Evolutionary conservation across 2,329 filamentous ascomycete species (phyloP).

Genomic region (Aspergillus sp.): DNA sequence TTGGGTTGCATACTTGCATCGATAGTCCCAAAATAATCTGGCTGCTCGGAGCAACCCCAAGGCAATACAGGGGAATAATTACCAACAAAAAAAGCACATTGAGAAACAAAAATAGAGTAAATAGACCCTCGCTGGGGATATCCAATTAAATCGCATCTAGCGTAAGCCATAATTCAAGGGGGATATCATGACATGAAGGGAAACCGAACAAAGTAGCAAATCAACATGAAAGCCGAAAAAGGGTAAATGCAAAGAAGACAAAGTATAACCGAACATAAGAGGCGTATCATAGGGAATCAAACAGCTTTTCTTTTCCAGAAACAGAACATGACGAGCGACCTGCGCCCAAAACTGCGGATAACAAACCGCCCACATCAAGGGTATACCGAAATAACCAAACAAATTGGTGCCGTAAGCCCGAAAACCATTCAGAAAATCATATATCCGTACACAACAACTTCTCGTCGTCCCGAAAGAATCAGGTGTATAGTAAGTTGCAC

Average conservation of each 20-base stretch:
- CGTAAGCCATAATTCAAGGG: conserved; percentile 17
- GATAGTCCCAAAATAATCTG: background rate
- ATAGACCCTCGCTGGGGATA: background rate
- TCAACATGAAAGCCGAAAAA: conserved; percentile 5
- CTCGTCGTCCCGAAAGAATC: background rate
- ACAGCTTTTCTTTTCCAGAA: conserved; percentile 5
- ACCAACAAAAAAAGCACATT: background rate
- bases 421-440: conserved; percentile 5
- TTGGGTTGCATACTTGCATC: background rate
- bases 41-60: background rate
- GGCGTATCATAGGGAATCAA: background rate
- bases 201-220: background rate
- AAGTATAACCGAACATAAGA: background rate
- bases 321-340: conserved; percentile 16
- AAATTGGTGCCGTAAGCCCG: conserved; percentile 9
- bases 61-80: background rate
- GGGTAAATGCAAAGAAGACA: background rate
- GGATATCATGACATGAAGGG: conserved; percentile 23
- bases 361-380: conserved; percentile 16
- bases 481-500: background rate
- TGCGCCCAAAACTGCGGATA: conserved; percentile 15
- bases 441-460: background rate
- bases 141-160: conserved; percentile 8
- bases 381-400: conserved; percentile 7
- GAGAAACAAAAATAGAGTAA: background rate